These are phyloP conservation scores for Vigna hirtella DNA, from an alignment of 306 rosid species.

Conservation along the genomic window DNA sequence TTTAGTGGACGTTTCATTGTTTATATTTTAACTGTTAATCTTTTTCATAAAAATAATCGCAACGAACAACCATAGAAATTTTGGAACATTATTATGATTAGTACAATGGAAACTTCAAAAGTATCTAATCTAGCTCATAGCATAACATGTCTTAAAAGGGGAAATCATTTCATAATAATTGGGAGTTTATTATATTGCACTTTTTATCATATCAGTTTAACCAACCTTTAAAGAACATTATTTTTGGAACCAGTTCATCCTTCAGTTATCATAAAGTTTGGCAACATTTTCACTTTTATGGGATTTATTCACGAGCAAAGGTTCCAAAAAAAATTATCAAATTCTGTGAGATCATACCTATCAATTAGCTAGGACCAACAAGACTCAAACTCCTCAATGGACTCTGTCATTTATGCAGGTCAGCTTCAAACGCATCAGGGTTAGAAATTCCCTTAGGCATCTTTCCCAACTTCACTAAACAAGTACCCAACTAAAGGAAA, in stretches of 20 bases:
- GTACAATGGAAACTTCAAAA: background rate
- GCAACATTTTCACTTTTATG: too few relatives aligned
- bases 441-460: too few relatives aligned
- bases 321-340: too few relatives aligned
- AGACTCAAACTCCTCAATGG: slow-evolving; percentile 47
- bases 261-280: too few relatives aligned
- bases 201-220: background rate
- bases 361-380: slow-evolving; percentile 48
- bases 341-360: slow-evolving; percentile 31
- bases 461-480: too few relatives aligned
- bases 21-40: too few relatives aligned
- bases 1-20: too few relatives aligned
- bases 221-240: background rate
- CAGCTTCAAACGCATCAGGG: too few relatives aligned
- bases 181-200: background rate
- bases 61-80: background rate
- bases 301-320: too few relatives aligned
- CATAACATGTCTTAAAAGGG: background rate
- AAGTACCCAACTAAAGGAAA: too few relatives aligned
- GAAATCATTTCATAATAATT: background rate
- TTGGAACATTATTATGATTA: background rate
- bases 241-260: too few relatives aligned
- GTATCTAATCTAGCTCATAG: background rate
- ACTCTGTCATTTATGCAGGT: slow-evolving; percentile 26
- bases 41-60: background rate